These are phyloP conservation scores for Leishmania lainsoni DNA, from an alignment of 208 protist genomes.

Conservation along the genomic window DNA sequence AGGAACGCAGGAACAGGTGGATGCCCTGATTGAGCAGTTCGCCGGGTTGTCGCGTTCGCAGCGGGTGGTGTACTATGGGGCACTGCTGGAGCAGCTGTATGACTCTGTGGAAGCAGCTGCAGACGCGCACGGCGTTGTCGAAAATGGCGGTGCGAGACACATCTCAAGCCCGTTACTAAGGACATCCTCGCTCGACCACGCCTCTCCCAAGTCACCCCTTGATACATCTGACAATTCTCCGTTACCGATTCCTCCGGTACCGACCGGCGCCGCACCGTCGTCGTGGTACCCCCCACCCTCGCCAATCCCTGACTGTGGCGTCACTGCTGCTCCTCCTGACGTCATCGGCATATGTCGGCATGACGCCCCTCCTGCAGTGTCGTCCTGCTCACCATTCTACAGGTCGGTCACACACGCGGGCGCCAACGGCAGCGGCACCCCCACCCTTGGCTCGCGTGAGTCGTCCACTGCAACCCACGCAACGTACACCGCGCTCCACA, in stretches of 20 bases:
- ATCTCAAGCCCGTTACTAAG: neutral
- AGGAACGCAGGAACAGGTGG: conserved; percentile 34
- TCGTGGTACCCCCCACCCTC: neutral
- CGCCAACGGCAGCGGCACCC: neutral
- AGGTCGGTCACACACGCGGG: conserved; percentile 14
- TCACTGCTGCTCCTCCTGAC: neutral
- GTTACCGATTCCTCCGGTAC: conserved; percentile 11
- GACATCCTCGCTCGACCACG: neutral
- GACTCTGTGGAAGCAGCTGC: conserved; percentile 5
- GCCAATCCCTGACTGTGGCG: neutral
- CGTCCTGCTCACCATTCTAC: neutral
- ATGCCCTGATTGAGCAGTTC: conserved; percentile 39
- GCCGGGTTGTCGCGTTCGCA: conserved; percentile 10
- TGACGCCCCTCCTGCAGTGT: neutral
- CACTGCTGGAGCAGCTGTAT: conserved; percentile 26
- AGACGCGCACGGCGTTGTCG: neutral
- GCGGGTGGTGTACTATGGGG: conserved; percentile 28
- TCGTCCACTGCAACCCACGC: conserved; percentile 6
- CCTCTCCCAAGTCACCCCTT: neutral
- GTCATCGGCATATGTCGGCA: neutral
- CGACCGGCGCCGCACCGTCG: neutral
- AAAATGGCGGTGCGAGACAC: neutral
- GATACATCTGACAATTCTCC: conserved; percentile 15
- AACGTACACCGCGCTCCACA: neutral
- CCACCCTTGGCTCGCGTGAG: conserved; percentile 2